phyloP scores from a whole-genome alignment of 805 yeast species.

The Saccharomycopsis oosterbeekiorum region DNA sequence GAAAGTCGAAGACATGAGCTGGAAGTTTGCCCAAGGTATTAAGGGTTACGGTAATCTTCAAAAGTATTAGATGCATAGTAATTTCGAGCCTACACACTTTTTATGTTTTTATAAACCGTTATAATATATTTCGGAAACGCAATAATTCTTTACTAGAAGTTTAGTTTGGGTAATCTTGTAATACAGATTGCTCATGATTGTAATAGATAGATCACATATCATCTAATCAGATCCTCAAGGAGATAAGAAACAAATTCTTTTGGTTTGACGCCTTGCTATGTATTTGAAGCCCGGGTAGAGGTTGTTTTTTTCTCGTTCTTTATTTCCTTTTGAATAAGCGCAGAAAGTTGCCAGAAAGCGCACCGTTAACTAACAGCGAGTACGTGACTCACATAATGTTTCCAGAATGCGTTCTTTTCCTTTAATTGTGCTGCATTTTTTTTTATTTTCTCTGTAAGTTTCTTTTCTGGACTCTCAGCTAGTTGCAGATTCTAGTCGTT shows the following conservation, averaged over 20 bases:
- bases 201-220: too few species aligned
- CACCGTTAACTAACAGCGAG: not conserved
- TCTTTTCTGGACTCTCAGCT: not conserved
- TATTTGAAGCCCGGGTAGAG: not conserved
- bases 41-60: conserved; percentile 75
- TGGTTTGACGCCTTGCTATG: not conserved
- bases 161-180: not conserved
- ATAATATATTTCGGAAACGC: not conserved
- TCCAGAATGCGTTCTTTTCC: not conserved
- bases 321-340: not conserved
- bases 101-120: not conserved
- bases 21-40: conserved; percentile 86
- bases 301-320: not conserved
- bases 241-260: not conserved
- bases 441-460: not conserved
- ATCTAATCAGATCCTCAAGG: too few species aligned
- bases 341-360: not conserved
- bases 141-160: not conserved
- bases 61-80: conserved; percentile 8
- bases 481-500: not conserved
- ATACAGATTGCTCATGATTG: too few species aligned
- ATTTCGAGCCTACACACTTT: not conserved
- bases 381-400: not conserved
- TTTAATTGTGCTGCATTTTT: not conserved
- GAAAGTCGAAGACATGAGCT: conserved; percentile 64